Evolutionary conservation across 164 flowering plant species (phyloP), one percentile per base, ranked within the genome.

Genomic region (Saururus chinensis): DNA sequence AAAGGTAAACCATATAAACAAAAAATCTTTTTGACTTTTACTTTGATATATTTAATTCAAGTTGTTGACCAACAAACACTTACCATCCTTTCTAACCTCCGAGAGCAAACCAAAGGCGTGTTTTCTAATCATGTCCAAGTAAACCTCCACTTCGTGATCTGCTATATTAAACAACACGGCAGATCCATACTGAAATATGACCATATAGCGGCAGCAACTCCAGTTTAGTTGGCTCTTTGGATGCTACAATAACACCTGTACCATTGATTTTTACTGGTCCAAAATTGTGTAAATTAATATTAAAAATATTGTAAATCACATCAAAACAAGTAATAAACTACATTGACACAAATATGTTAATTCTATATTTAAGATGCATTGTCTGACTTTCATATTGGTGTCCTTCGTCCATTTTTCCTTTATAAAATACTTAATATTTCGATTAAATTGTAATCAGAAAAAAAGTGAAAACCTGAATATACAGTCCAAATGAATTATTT

Each of bases 61-160:
- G 17, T 19, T 20, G 17, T 45, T 8, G 17, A 12, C 17, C 49
- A 45, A 45, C 17, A 41, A 9, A 45, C 17, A 12, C 49, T 88
- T 59, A 88, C 98, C 98, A 77, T 93, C 97, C 75, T 90, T 93
- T 76, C 84, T 86, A 92, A 82, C 88, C 73, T 93, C 98, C 17
- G 92, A 85, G 2, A 90, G 95, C 79, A 86, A 73, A 54, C 95
- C 95, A 17, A 90, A 84, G 61, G 92, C 84, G 74, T 93, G 90
- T 53, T 72, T 81, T 60, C 81, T 72, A 4, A 90, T 83, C 71
- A 93, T 82, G 71, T 88, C 82, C 70, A 90, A 71, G 74, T 85
- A 90, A 20, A 77, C 85, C 67, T 90, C 92, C 70, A 86, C 83
- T 53, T 86, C 87, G 56, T 81, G 75, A 56, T 93, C 96, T 59